Percentiles rank a stretch among this genome's conserved stretches.
Evolutionary conservation across 352 stramenopile species (phyloP).

Genomic region (Pythium rhizo-oryzae): DNA sequence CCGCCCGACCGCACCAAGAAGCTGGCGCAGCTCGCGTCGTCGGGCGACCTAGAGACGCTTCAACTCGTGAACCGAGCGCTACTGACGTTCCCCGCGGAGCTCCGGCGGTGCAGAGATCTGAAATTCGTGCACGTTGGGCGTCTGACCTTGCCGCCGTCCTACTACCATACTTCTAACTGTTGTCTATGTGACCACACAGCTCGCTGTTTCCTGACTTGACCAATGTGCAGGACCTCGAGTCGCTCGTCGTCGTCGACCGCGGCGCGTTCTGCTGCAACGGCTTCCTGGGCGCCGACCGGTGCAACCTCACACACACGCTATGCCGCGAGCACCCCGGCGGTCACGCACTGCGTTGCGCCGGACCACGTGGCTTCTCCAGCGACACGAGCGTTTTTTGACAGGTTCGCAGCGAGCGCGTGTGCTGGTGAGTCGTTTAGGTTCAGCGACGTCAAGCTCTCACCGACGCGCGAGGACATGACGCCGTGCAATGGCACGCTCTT

Average conservation of each 20-base stretch:
- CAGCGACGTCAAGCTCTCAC: background rate
- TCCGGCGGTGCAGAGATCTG: slow-evolving; percentile 35
- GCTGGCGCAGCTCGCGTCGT: slow-evolving; percentile 29
- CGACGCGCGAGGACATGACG: slow-evolving; percentile 21
- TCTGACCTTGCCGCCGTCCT: too few relatives aligned
- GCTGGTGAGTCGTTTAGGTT: too few relatives aligned
- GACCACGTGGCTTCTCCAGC: background rate
- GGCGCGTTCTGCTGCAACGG: slow-evolving; percentile 35
- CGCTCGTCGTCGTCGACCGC: slow-evolving; percentile 21
- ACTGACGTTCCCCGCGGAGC: slow-evolving; percentile 29
- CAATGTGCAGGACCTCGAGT: slow-evolving; percentile 13
- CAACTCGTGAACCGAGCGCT: slow-evolving; percentile 41
- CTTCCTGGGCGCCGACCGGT: slow-evolving; percentile 31
- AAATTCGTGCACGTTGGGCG: slow-evolving; percentile 41
- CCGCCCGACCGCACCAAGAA: slow-evolving; percentile 37
- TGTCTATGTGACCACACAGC: too few relatives aligned
- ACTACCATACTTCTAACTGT: too few relatives aligned
- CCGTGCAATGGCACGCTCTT: slow-evolving; percentile 48
- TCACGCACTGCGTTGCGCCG: slow-evolving; percentile 3
- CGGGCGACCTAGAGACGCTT: slow-evolving; percentile 35
- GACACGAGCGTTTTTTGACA: slow-evolving; percentile 7
- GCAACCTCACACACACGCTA: slow-evolving; percentile 28
- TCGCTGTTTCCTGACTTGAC: slow-evolving; percentile 36
- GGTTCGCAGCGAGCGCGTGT: background rate
- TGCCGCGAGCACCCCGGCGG: slow-evolving; percentile 10